Evolutionary conservation across 257 asterid species (phyloP).

Genomic region (Prunella vulgaris): DNA sequence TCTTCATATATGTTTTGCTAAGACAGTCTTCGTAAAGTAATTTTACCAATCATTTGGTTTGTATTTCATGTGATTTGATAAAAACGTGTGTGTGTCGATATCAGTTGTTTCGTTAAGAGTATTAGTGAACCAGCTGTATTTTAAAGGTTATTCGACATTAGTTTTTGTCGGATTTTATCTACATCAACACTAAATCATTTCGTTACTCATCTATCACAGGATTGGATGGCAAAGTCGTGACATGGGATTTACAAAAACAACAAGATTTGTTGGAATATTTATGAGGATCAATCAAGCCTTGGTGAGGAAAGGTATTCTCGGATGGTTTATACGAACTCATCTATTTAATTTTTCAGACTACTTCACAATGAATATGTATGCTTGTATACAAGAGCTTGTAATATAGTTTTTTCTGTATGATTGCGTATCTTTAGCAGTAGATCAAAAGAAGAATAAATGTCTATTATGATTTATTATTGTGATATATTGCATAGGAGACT

Average conservation of each 20-base stretch:
- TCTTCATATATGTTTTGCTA: too few relatives aligned
- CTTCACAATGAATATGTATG: neutral
- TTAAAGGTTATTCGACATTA: neutral
- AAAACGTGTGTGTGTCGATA: too few relatives aligned
- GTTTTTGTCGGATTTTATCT: neutral
- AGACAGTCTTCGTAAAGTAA: too few relatives aligned
- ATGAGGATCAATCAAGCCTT: slow-evolving; percentile 21
- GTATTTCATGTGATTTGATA: too few relatives aligned
- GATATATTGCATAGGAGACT: neutral
- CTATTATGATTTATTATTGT: neutral
- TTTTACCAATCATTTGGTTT: too few relatives aligned
- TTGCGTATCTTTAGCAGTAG: neutral
- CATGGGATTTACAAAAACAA: slow-evolving; percentile 72
- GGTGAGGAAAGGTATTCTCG: neutral
- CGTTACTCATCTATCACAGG: slow-evolving; percentile 39
- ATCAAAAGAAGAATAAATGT: neutral
- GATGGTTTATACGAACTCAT: neutral
- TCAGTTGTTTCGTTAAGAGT: too few relatives aligned
- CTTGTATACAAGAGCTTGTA: neutral
- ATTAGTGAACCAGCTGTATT: neutral
- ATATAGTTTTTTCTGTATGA: neutral
- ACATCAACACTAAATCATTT: neutral
- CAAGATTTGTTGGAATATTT: slow-evolving; percentile 59
- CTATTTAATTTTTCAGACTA: neutral
- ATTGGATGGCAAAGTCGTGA: slow-evolving; percentile 74